Percentiles rank a stretch among this genome's conserved stretches.
Conservation (phyloP, 106 monocot species). For the Dactylorhiza incarnata region DNA sequence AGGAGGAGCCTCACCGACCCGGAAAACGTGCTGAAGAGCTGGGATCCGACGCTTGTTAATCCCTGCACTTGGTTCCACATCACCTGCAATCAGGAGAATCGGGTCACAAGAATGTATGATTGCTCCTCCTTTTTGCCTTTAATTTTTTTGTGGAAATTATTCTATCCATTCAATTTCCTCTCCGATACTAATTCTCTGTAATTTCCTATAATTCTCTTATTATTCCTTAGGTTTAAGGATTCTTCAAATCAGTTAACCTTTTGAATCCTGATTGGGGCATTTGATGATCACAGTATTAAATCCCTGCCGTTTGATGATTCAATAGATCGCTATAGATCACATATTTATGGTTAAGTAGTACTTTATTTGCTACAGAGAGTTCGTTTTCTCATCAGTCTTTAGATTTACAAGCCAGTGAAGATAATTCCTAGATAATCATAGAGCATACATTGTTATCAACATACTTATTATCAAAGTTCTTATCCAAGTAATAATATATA, state of each 20-base stretch:
- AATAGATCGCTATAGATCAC: background rate
- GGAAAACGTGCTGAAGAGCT: constrained; percentile 72
- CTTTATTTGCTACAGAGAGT: no score
- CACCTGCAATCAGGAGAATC: constrained; percentile 85
- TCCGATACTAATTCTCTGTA: background rate
- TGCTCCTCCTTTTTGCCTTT: background rate
- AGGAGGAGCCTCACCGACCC: constrained; percentile 61
- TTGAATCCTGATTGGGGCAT: background rate
- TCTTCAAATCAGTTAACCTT: background rate
- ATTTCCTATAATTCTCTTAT: background rate
- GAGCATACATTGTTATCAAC: no score
- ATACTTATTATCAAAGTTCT: no score
- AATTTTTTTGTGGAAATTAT: background rate
- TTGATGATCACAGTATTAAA: no score
- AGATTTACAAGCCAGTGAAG: no score
- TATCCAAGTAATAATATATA: no score
- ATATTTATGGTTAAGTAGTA: background rate
- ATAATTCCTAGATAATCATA: no score
- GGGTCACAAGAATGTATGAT: constrained; percentile 69
- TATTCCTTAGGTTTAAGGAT: background rate
- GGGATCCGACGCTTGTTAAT: constrained; percentile 91
- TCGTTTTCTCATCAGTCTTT: no score
- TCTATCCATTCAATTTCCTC: background rate
- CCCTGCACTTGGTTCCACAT: constrained; percentile 95
- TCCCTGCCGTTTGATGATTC: background rate